Evolutionary conservation across 140 eudicot species (phyloP), one percentile per base, ranked within the genome.

Genomic region (Erigeron philadelphicus): DNA sequence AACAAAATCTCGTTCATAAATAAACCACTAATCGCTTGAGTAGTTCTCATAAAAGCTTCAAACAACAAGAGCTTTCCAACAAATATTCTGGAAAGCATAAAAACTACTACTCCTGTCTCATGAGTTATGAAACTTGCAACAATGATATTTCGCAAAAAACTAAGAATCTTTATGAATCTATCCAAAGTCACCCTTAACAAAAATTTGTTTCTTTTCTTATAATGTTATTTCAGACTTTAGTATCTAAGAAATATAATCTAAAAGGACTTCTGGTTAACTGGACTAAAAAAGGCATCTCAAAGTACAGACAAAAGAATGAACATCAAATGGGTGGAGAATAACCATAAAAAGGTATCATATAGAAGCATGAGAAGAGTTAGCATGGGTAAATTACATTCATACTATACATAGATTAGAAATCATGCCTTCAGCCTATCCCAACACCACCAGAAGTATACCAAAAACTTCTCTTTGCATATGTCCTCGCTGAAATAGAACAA

Each of bases 361-460:
- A 70, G 67, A 70, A 71, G 43, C 72, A 56, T 55, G 63, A 58
- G 54, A 44, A 65, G 68, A 35, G 25, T 58, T 58, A 58, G 35
- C 59, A 43, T 43, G 8, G 46, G 53, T 67, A 15, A 68, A 17
- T 53, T 63, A 50, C 69, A 78, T 61, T 49, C 61, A 70, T 42
- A 13, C 58, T 59, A 57, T 54, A 59, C 54, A 66, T 40, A 72
- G 65, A 55, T 44, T 21, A 55, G 52, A 69, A 66, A 73, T 64
- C 86, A 68, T 91, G 80, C 97, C 97, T 91, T 91, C 38, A 92
- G 75, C 64, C 81, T 85, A 81, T 92, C 84, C 75, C 68, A 92
- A 73, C 98, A 92, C 95, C 95, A 92, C 98, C 98, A 92, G 76
- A 92, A 92, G 72, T 88, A 92, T 60, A 79, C 82, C 86, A 92